A percentile compares a stretch with the other conserved stretches of the same genome.
Conservation (phyloP, 164 flowering plant species). For the Magnolia changhungtana region DNA sequence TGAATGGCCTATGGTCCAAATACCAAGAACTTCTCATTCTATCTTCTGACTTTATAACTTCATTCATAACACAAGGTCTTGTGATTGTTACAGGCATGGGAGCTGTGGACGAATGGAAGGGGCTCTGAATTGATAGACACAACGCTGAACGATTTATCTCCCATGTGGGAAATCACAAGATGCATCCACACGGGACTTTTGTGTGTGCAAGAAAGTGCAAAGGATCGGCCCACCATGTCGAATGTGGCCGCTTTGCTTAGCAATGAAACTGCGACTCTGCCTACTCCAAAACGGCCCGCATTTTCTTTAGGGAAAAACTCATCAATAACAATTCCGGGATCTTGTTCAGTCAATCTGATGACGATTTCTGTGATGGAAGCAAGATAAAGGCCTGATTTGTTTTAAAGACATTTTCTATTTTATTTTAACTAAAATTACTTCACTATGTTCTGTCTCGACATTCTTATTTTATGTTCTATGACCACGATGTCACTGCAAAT, state of each 20-base stretch:
- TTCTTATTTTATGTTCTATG: no score
- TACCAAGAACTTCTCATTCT: no score
- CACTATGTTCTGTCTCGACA: no score
- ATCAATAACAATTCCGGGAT: not conserved
- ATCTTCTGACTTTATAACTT: no score
- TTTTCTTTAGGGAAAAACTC: not conserved
- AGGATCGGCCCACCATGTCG: constrained; percentile 5
- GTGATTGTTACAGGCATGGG: constrained; percentile 3
- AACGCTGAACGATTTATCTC: not conserved
- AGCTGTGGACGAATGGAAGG: constrained; percentile 1
- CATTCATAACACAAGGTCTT: no score
- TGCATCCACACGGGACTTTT: constrained; percentile 10
- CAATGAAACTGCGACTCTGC: not conserved
- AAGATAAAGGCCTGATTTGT: not conserved
- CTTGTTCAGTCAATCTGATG: not conserved
- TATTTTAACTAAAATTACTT: no score
- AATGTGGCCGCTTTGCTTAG: not conserved
- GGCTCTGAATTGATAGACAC: not conserved
- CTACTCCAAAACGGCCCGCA: not conserved
- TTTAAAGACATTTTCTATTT: no score
- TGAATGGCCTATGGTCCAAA: no score
- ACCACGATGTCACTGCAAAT: no score
- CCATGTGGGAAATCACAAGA: not conserved
- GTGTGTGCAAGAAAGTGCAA: constrained; percentile 6
- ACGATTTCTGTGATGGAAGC: not conserved